Conservation (phyloP, 1,284 basidiomycete genomes). For the Cutaneotrichosporon sp. region DNA sequence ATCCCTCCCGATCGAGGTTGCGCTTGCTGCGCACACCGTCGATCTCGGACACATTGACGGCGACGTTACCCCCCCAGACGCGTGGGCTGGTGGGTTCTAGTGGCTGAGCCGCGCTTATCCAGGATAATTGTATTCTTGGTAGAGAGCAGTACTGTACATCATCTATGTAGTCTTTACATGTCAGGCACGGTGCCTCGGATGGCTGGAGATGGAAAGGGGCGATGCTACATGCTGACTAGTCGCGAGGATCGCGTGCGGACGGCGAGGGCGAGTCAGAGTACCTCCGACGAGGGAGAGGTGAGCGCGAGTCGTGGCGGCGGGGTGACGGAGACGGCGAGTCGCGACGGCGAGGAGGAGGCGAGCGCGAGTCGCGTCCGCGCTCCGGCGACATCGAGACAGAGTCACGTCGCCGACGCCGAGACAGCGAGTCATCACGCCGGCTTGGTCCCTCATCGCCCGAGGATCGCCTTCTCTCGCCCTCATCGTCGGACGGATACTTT, state of each 20-base stretch:
- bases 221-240: background rate
- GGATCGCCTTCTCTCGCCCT: background rate
- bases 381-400: background rate
- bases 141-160: slow-evolving; percentile 8
- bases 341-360: background rate
- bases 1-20: slow-evolving; percentile 15
- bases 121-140: background rate
- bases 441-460: background rate
- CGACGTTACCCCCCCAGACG: slow-evolving; percentile 2
- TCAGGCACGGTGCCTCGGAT: background rate
- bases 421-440: background rate
- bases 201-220: background rate
- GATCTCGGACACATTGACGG: background rate
- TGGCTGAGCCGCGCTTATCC: background rate
- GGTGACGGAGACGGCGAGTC: background rate
- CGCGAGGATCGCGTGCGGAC: background rate
- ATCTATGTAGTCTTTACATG: slow-evolving; percentile 8
- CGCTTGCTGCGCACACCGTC: background rate
- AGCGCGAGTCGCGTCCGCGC: background rate
- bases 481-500: background rate
- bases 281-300: background rate
- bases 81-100: slow-evolving; percentile 8
- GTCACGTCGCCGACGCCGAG: background rate
- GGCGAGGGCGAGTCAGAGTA: background rate
- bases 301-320: background rate